Conservation (phyloP, 2,329 filamentous ascomycete genomes). For the Diaporthe ampelina region DNA sequence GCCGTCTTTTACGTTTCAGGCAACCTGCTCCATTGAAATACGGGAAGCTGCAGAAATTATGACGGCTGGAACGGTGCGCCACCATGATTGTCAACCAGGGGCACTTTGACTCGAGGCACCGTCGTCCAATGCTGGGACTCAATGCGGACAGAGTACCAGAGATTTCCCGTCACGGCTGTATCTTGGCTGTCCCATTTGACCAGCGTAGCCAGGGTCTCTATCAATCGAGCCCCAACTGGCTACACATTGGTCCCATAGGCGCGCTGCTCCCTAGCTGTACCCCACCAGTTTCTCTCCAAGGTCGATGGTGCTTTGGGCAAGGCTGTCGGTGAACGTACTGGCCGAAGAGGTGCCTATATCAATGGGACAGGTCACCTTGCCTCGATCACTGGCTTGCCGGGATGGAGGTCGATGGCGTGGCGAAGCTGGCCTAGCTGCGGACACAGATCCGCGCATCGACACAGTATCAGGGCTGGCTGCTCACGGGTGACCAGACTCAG, state of each 20-base stretch:
- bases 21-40: slow-evolving; percentile 44
- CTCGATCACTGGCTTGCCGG: not conserved
- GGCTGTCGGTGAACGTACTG: not conserved
- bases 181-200: slow-evolving; percentile 22
- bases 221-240: slow-evolving; percentile 23
- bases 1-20: slow-evolving; percentile 47
- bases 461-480: not conserved
- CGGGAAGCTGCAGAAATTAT: slow-evolving; percentile 56
- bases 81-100: slow-evolving; percentile 50
- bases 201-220: slow-evolving; percentile 22
- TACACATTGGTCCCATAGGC: slow-evolving; percentile 24
- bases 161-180: slow-evolving; percentile 12
- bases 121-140: slow-evolving; percentile 42
- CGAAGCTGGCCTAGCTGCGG: slow-evolving; percentile 11
- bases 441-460: not conserved
- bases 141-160: slow-evolving; percentile 33
- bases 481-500: slow-evolving; percentile 4
- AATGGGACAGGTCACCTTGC: not conserved
- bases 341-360: not conserved
- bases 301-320: slow-evolving; percentile 18
- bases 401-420: not conserved
- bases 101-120: slow-evolving; percentile 56
- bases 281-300: slow-evolving; percentile 38
- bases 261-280: slow-evolving; percentile 27
- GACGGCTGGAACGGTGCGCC: slow-evolving; percentile 51